Conservation (phyloP, 108 stramenopile species). For the Ochromonas danica region DNA sequence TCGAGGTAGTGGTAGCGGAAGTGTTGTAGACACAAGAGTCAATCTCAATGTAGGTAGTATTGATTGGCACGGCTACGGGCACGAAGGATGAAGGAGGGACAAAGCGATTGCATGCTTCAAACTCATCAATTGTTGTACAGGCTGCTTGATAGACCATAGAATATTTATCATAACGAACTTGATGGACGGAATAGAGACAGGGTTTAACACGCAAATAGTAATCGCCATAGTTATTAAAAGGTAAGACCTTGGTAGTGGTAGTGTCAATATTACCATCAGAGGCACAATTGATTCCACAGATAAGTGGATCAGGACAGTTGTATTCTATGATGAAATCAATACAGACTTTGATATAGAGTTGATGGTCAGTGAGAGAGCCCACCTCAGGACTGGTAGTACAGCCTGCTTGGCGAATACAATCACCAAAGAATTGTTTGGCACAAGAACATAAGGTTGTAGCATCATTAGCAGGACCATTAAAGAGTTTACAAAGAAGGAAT, state of each 20-base stretch:
- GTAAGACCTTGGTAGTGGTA: neutral
- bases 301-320: slow-evolving; percentile 27
- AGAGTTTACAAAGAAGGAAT: slow-evolving; percentile 19
- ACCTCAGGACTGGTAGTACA: neutral
- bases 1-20: neutral
- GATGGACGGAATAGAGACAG: neutral
- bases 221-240: slow-evolving; percentile 32
- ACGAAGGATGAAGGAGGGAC: slow-evolving; percentile 11
- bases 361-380: neutral
- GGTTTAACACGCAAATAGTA: neutral
- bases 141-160: neutral
- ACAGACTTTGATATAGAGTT: neutral
- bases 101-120: slow-evolving; percentile 5
- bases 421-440: slow-evolving; percentile 19
- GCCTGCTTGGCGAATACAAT: slow-evolving; percentile 23
- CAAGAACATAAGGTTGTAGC: slow-evolving; percentile 7
- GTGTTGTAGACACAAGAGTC: slow-evolving; percentile 20
- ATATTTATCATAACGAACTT: neutral
- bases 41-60: slow-evolving; percentile 33
- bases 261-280: slow-evolving; percentile 10
- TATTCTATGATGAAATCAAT: slow-evolving; percentile 10
- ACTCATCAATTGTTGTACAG: neutral
- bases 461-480: slow-evolving; percentile 36
- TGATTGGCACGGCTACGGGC: slow-evolving; percentile 27
- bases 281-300: slow-evolving; percentile 31